phyloP scores from a whole-genome alignment of 2,329 filamentous ascomycete genomes.

The Penicillium paneum region DNA sequence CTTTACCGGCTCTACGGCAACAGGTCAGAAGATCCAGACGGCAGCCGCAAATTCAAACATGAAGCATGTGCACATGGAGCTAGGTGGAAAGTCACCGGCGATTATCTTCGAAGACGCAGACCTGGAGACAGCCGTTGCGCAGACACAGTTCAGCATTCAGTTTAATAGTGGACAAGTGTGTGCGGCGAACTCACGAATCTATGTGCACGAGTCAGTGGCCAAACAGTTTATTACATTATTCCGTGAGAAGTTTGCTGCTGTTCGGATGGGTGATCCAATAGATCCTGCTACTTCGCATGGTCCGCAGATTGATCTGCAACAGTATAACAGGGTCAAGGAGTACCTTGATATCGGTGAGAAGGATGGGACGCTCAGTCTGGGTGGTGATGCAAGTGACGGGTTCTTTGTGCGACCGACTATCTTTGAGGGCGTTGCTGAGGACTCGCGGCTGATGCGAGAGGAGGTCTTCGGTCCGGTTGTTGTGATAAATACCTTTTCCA shows the following conservation, averaged over 20 bases:
- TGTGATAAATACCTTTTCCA: constrained; percentile 38
- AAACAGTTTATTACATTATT: constrained; percentile 76
- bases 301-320: constrained; percentile 75
- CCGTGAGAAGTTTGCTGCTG: constrained; percentile 68
- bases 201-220: constrained; percentile 79
- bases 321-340: constrained; percentile 81
- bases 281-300: constrained; percentile 74
- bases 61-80: constrained; percentile 35
- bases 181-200: constrained; percentile 64
- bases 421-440: constrained; percentile 64
- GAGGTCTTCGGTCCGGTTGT: constrained; percentile 48
- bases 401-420: constrained; percentile 90
- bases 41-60: constrained; percentile 37
- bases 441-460: constrained; percentile 35
- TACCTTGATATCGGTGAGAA: constrained; percentile 66
- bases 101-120: constrained; percentile 42
- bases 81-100: constrained; percentile 37
- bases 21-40: constrained; percentile 52
- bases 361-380: constrained; percentile 61
- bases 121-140: constrained; percentile 45
- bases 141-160: constrained; percentile 50
- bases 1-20: constrained; percentile 58
- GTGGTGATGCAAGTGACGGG: constrained; percentile 69
- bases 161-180: constrained; percentile 59
- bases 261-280: constrained; percentile 79